A percentile compares a stretch with the other conserved stretches of the same genome.
Evolutionary conservation across 2,329 filamentous ascomycete species (phyloP).

Genomic region (Cephalotrichum gorgonifer): DNA sequence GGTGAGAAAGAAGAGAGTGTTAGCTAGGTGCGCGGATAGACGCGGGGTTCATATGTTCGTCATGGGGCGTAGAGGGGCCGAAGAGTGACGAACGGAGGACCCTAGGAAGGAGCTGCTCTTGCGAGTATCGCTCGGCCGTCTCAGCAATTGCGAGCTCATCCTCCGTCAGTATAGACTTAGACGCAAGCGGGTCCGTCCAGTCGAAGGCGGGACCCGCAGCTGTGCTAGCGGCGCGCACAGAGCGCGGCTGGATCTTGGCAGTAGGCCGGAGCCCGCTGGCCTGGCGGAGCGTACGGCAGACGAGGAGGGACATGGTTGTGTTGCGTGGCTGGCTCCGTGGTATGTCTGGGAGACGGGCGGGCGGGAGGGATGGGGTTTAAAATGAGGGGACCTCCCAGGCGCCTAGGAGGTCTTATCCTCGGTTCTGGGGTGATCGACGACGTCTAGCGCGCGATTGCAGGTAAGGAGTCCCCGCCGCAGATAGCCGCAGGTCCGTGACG

Average conservation of each 20-base stretch:
- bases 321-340: background rate
- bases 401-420: no score
- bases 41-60: no score
- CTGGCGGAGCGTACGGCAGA: background rate
- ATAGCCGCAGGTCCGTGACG: no score
- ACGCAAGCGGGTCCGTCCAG: conserved; percentile 81
- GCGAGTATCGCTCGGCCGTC: conserved; percentile 87
- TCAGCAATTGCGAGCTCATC: conserved; percentile 86
- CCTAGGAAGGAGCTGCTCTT: conserved; percentile 75
- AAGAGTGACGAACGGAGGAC: conserved; percentile 32
- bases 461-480: no score
- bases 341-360: background rate
- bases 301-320: background rate
- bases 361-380: background rate
- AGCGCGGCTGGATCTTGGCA: background rate
- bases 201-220: conserved; percentile 44
- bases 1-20: background rate
- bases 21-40: no score
- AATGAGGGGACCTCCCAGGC: background rate
- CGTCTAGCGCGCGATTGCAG: no score
- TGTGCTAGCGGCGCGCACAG: background rate
- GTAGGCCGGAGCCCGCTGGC: background rate
- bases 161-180: conserved; percentile 69
- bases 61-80: no score
- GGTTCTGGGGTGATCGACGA: no score